phyloP scores from a whole-genome alignment of 108 stramenopile genomes.

The Cyclotella baltica region DNA sequence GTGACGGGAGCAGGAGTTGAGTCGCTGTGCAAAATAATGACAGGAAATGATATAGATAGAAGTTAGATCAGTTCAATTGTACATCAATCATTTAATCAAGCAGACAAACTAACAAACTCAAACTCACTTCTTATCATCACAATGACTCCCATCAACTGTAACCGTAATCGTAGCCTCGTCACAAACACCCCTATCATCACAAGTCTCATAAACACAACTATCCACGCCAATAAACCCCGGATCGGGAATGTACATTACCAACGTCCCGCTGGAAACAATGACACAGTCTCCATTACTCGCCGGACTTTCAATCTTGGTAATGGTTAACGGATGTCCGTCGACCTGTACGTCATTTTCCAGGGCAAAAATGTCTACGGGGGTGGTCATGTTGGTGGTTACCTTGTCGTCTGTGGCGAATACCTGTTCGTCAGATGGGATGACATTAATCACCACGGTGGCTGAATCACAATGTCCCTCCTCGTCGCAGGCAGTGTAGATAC shows the following conservation, averaged over 20 bases:
- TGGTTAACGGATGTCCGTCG: conserved; percentile 6
- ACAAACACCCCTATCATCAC: conserved; percentile 29
- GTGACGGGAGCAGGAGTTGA: conserved; percentile 5
- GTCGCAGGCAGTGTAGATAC: conserved; percentile 37
- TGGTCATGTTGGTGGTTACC: conserved; percentile 21
- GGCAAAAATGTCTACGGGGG: conserved; percentile 18
- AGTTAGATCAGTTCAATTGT: no score
- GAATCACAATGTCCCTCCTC: conserved; percentile 20
- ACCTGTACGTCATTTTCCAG: conserved; percentile 31
- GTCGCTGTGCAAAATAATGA: no score
- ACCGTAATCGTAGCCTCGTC: conserved; percentile 23
- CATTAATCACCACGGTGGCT: conserved; percentile 27
- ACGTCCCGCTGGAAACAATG: not conserved
- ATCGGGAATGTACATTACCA: conserved; percentile 38
- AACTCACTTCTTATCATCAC: conserved; percentile 11
- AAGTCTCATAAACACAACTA: conserved; percentile 27
- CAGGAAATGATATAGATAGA: not conserved
- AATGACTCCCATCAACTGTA: conserved; percentile 8
- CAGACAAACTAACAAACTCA: not conserved
- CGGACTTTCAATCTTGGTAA: not conserved
- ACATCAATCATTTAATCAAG: no score
- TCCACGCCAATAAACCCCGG: conserved; percentile 24
- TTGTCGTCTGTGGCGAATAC: conserved; percentile 25
- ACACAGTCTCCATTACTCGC: conserved; percentile 36
- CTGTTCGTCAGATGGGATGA: conserved; percentile 2